A percentile compares a stretch with the other conserved stretches of the same genome.
These are phyloP conservation scores for Hemileccinum impolitum DNA, from an alignment of 768 basidiomycete genomes.

Conservation along the genomic window DNA sequence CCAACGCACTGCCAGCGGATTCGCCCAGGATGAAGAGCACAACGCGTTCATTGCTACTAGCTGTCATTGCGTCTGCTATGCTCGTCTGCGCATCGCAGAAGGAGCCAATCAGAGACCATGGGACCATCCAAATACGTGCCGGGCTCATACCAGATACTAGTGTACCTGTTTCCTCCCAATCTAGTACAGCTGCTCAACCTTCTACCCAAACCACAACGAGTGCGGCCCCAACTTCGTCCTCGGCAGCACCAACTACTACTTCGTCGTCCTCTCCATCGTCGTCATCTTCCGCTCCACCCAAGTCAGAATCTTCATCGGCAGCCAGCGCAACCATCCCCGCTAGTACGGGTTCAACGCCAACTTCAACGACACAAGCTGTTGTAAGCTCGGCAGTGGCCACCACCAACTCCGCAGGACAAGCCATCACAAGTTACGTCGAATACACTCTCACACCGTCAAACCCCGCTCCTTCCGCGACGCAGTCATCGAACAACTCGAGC, in stretches of 20 bases:
- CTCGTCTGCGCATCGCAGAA: conserved; percentile 23
- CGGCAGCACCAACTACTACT: conserved; percentile 5
- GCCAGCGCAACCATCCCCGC: background rate
- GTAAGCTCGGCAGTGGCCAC: conserved; percentile 11
- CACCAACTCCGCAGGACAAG: conserved; percentile 27
- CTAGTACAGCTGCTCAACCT: background rate
- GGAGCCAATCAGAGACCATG: conserved; percentile 14
- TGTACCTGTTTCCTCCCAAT: background rate
- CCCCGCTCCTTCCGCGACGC: conserved; percentile 24
- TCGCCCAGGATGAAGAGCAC: conserved; percentile 21
- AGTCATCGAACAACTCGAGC: conserved; percentile 16
- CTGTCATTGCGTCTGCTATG: conserved; percentile 24
- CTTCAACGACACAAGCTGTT: conserved; percentile 1
- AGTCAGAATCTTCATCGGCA: conserved; percentile 2
- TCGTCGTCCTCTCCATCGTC: background rate
- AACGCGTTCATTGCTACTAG: conserved; percentile 26
- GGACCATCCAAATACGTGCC: conserved; percentile 16
- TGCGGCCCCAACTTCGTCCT: background rate
- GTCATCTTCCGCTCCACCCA: conserved; percentile 1
- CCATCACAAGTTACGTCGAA: conserved; percentile 23
- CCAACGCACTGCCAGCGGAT: background rate
- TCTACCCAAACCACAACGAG: conserved; percentile 4
- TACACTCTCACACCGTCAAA: conserved; percentile 18
- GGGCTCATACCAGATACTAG: background rate
- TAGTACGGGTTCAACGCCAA: background rate